Evolutionary conservation across 768 basidiomycete species (phyloP), one percentile per base, ranked within the genome.

Genomic region (Lactarius tabidus): DNA sequence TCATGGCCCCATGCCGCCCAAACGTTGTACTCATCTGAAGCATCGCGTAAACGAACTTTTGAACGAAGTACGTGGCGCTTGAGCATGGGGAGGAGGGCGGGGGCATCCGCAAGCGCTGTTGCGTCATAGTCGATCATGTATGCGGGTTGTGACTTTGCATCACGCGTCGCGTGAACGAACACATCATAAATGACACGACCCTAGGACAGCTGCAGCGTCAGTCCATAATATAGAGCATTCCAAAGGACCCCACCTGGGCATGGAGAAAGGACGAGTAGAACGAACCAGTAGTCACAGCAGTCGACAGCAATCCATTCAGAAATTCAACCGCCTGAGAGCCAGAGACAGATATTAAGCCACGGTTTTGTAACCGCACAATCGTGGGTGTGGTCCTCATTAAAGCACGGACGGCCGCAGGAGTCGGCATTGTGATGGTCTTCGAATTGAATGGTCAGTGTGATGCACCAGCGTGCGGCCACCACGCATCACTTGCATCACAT

Each of bases 141-240:
- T 20, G 82, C 84, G 18, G 74, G 76, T 26, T 79, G 75, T 15
- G 84, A 78, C 23, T 75, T 75, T 43, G 74, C 71, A 52, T 77
- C 77, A 12, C 79, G 75, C 33, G 80, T 78, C 17, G 88, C 85
- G 74, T 93, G 91, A 67, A 97, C 80, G 76, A 98, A 95, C 58
- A 89, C 77, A 74, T 98, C 95, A 72, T 94, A 88, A 54, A 97
- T 79, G 35, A 98, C 86, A 73, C 95, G 84, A 45, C 96, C 96
- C 94, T 95, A 56, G 14, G 28, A 57, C 6, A 71, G 71, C 31
- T 66, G 68, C 26, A 60, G 58, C 4, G 60, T 69, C 1, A 71
- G 64, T 29, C 53, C 14, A 14, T 65, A 12, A 43, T 56, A 5
- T 72, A 70, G 28, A 52, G 33, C 33, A 20, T n/a, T 33, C 39